These are phyloP conservation scores for Panaeolus papilionaceus DNA, from an alignment of 768 basidiomycete genomes.

Conservation along the genomic window DNA sequence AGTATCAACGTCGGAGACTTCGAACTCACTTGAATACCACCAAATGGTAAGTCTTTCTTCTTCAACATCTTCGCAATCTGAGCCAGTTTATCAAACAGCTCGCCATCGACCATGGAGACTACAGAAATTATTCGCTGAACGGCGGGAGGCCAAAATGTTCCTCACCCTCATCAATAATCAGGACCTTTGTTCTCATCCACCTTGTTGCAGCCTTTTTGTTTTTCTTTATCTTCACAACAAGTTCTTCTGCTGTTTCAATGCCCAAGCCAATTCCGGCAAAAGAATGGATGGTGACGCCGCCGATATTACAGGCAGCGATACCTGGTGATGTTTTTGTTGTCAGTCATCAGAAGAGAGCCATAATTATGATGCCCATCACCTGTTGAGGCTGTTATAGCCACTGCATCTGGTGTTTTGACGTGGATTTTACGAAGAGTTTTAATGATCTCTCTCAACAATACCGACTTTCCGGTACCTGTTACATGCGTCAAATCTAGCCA, in stretches of 20 bases:
- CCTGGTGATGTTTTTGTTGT: constrained; percentile 43
- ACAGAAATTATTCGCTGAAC: constrained; percentile 14
- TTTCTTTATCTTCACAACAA: constrained; percentile 72
- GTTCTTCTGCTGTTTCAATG: constrained; percentile 61
- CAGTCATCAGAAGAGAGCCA: not conserved
- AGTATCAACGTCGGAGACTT: not conserved
- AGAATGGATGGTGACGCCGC: constrained; percentile 93
- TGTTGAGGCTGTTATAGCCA: constrained; percentile 95
- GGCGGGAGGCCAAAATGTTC: constrained; percentile 13
- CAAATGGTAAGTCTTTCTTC: constrained; percentile 76
- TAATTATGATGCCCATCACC: constrained; percentile 47
- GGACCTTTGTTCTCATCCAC: constrained; percentile 86
- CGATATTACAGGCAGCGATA: constrained; percentile 97
- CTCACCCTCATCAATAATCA: constrained; percentile 84
- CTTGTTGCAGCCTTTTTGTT: constrained; percentile 84
- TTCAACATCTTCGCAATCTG: constrained; percentile 70
- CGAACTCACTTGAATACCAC: constrained; percentile 83
- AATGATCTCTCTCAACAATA: constrained; percentile 92
- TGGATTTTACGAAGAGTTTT: constrained; percentile 65
- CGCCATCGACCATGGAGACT: constrained; percentile 99
- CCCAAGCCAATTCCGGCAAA: constrained; percentile 96
- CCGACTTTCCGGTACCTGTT: constrained; percentile 95
- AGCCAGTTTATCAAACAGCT: constrained; percentile 90
- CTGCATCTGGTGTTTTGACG: constrained; percentile 63
- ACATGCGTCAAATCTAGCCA: not conserved